phyloP scores from a whole-genome alignment of 164 flowering plant genomes.

The Cinnamomum chago region DNA sequence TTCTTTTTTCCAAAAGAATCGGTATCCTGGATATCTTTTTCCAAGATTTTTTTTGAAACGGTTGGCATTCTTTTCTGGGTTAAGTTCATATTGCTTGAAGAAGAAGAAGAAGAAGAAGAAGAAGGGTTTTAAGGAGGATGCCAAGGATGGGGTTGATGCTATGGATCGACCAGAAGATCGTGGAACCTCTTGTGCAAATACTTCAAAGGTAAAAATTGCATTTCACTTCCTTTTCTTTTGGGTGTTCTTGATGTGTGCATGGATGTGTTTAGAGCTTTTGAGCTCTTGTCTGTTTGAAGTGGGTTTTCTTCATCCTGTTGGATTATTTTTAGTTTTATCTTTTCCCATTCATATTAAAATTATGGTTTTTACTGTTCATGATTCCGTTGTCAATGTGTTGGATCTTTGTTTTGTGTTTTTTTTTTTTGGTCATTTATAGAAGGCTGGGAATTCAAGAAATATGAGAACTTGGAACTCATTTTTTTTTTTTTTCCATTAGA shows the following conservation, averaged over 20 bases:
- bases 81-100: neutral
- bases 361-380: neutral
- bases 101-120: neutral
- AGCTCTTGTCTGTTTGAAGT: neutral
- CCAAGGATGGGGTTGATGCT: constrained; percentile 20
- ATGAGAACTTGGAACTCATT: neutral
- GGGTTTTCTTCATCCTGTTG: neutral
- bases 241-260: neutral
- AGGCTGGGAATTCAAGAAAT: neutral
- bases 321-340: neutral
- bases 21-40: neutral
- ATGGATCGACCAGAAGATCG: constrained; percentile 63
- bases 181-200: constrained; percentile 72
- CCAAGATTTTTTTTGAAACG: neutral
- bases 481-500: neutral
- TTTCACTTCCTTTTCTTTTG: neutral
- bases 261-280: neutral
- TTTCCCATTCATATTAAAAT: neutral
- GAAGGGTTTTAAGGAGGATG: constrained; percentile 11
- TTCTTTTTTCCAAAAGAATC: neutral
- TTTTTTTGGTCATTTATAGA: neutral
- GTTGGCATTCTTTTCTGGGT: neutral
- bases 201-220: constrained; percentile 46
- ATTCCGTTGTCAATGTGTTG: neutral
- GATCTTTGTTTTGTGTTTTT: no score